Percentiles rank a stretch among this genome's conserved stretches.
phyloP scores from a whole-genome alignment of 176 grass and related monocot genomes.

The Phoenix dactylifera region DNA sequence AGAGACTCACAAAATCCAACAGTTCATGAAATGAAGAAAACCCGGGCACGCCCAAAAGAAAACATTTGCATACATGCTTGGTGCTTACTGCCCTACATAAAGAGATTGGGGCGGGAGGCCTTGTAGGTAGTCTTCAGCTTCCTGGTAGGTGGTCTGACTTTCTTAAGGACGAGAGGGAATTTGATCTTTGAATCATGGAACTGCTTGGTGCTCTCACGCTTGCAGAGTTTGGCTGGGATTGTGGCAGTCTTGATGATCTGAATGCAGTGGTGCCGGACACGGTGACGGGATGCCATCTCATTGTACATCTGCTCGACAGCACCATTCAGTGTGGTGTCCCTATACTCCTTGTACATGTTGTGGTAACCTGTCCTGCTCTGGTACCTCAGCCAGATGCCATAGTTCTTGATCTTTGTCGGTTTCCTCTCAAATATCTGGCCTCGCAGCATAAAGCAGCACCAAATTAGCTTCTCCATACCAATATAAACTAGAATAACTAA shows the following conservation, averaged over 20 bases:
- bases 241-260: constrained; percentile 11
- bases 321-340: constrained; percentile 6
- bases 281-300: constrained; percentile 8
- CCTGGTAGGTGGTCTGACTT: not conserved
- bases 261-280: constrained; percentile 2
- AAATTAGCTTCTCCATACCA: too few species aligned
- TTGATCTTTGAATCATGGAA: constrained; percentile 10
- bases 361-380: constrained; percentile 8
- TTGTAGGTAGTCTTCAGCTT: constrained; percentile 8
- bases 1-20: too few species aligned
- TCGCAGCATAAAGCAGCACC: not conserved
- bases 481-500: too few species aligned
- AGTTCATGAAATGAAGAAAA: too few species aligned
- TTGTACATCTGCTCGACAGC: constrained; percentile 6
- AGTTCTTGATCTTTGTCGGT: constrained; percentile 6
- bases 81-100: not conserved
- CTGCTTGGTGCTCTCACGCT: constrained; percentile 11
- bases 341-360: constrained; percentile 14
- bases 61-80: too few species aligned
- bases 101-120: constrained; percentile 5
- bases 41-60: too few species aligned
- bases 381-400: constrained; percentile 5
- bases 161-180: constrained; percentile 4
- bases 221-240: constrained; percentile 6
- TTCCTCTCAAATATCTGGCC: constrained; percentile 10